phyloP scores from a whole-genome alignment of 2,329 filamentous ascomycete genomes.

The Fonsecaea erecta region DNA sequence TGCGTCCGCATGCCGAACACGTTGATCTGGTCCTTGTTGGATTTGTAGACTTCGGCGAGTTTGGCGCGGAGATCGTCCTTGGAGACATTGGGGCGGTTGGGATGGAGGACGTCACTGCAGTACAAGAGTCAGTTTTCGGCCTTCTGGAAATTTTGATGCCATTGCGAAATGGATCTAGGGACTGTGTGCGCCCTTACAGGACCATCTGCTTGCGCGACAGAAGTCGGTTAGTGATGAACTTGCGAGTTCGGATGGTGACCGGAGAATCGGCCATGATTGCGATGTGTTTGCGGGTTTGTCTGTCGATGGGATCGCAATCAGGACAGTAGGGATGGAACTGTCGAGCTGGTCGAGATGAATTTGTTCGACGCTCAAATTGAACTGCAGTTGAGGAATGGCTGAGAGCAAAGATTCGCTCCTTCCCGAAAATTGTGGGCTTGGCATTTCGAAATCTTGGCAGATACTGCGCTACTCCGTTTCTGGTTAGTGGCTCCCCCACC shows the following conservation, averaged over 20 bases:
- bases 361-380: slow-evolving; percentile 7
- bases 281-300: slow-evolving; percentile 14
- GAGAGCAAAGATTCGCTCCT: slow-evolving; percentile 21
- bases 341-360: slow-evolving; percentile 6
- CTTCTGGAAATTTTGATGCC: not conserved
- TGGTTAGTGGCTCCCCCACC: not conserved
- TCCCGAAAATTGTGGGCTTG: slow-evolving; percentile 32
- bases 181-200: slow-evolving; percentile 71
- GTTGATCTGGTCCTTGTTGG: slow-evolving; percentile 94
- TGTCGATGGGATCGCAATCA: slow-evolving; percentile 29
- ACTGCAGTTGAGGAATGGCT: slow-evolving; percentile 9
- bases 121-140: not conserved
- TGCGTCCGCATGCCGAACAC: slow-evolving; percentile 99
- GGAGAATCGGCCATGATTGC: slow-evolving; percentile 83
- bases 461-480: slow-evolving; percentile 16
- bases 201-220: slow-evolving; percentile 99
- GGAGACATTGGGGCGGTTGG: slow-evolving; percentile 96
- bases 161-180: slow-evolving; percentile 15
- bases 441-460: slow-evolving; percentile 32
- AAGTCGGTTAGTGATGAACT: slow-evolving; percentile 99
- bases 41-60: slow-evolving; percentile 96
- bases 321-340: slow-evolving; percentile 8
- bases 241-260: slow-evolving; percentile 94
- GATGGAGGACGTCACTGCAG: slow-evolving; percentile 96
- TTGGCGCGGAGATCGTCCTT: slow-evolving; percentile 98